Evolutionary conservation across 2,329 filamentous ascomycete species (phyloP).

Genomic region (Diplodia sapinea): DNA sequence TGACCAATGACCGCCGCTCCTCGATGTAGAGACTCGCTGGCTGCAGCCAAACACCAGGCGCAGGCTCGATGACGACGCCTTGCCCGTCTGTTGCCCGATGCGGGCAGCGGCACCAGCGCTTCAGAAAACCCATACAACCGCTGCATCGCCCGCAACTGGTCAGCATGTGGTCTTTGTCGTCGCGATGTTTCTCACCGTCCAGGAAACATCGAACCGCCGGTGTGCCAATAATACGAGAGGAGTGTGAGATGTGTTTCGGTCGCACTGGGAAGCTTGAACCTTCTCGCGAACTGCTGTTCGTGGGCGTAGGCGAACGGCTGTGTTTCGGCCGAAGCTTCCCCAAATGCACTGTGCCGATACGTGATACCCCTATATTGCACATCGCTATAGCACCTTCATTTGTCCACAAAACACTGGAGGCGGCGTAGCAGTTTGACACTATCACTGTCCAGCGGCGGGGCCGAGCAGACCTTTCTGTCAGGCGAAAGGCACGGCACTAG

Average conservation of each 20-base stretch:
- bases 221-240: constrained; percentile 10
- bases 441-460: background rate
- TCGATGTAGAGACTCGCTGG: background rate
- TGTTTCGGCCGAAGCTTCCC: constrained; percentile 18
- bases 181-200: constrained; percentile 9
- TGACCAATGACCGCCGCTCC: constrained; percentile 4
- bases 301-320: background rate
- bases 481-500: background rate
- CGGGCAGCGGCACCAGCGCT: constrained; percentile 1
- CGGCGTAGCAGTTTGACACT: constrained; percentile 15
- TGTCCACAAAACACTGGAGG: constrained; percentile 10
- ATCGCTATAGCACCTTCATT: background rate
- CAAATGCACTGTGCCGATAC: constrained; percentile 12
- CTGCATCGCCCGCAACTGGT: background rate
- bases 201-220: constrained; percentile 9
- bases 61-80: constrained; percentile 14
- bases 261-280: constrained; percentile 9
- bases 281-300: background rate
- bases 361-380: constrained; percentile 19
- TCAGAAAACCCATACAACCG: constrained; percentile 2
- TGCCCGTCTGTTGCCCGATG: background rate
- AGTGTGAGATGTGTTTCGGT: constrained; percentile 16
- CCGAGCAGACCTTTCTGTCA: background rate
- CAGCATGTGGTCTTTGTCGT: background rate
- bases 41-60: constrained; percentile 12